A percentile compares a stretch with the other conserved stretches of the same genome.
These are phyloP conservation scores for Trichosanthes truncata DNA, from an alignment of 306 rosid genomes.

Conservation along the genomic window DNA sequence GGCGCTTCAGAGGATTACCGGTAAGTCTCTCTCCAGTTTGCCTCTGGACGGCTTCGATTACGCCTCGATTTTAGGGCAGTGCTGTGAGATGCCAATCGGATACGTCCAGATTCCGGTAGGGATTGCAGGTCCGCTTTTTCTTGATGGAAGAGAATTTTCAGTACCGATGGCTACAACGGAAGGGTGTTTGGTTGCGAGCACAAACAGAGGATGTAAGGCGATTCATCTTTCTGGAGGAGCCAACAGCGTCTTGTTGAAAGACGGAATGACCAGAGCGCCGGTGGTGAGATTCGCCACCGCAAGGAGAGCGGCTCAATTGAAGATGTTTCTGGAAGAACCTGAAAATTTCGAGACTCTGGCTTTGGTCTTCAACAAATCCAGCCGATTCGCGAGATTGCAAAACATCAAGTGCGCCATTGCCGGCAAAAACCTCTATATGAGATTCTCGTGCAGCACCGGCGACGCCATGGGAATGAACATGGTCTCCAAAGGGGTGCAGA, in stretches of 20 bases:
- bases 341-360: conserved; percentile 49
- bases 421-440: conserved; percentile 68
- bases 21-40: conserved; percentile 43
- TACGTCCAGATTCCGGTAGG: conserved; percentile 83
- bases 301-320: conserved; percentile 60
- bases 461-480: conserved; percentile 99
- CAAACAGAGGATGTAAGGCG: conserved; percentile 88
- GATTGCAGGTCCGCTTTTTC: conserved; percentile 68
- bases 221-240: conserved; percentile 78
- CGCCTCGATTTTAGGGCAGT: conserved; percentile 73
- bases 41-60: conserved; percentile 72
- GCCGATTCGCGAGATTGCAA: conserved; percentile 72
- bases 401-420: conserved; percentile 44
- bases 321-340: conserved; percentile 60
- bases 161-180: conserved; percentile 95
- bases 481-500: conserved; percentile 90
- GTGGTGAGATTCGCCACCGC: conserved; percentile 63
- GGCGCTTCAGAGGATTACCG: conserved; percentile 46
- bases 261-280: conserved; percentile 87
- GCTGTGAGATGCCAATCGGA: conserved; percentile 94
- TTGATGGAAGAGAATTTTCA: conserved; percentile 57
- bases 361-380: conserved; percentile 71
- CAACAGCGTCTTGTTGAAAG: conserved; percentile 42
- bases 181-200: conserved; percentile 75
- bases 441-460: conserved; percentile 74